Evolutionary conservation across 345 rosid genomes (phyloP), one percentile per base, ranked within the genome.

Genomic region (Salix dunnii): DNA sequence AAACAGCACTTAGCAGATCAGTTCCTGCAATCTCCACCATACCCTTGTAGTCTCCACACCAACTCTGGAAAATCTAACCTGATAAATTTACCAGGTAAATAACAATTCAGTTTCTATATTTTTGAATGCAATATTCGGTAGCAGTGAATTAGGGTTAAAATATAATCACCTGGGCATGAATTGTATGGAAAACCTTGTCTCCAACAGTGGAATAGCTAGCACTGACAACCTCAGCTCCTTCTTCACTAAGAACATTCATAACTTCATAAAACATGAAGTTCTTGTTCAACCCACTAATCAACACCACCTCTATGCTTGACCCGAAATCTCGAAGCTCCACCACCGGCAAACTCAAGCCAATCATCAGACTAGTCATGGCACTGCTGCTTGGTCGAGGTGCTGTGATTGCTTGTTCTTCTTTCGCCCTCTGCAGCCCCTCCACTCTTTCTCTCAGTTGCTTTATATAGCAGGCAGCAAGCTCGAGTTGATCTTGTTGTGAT

Each of bases 221-320:
- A 33, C 82, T 80, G 14, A 87, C 83, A 49, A 90, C 91, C 69
- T 83, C 84, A 58, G 88, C 90, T 48, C 93, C 93, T 88, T 88
- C 93, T 74, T 87, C 83, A 20, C 87, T 78, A 12, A 90, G 81
- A 70, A 88, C 82, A 46, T 74, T 71, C 2, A 88, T 83, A 12
- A 79, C 84, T 82, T 88, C 80, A 69, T 68, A 71, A 3, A 86
- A 40, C 83, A 73, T 78, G 80, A 83, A 88, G 72, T 77, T 86
- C 67, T 77, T 88, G 21, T 80, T 74, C 72, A 83, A 33, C 18
- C 87, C 83, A 35, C 82, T 86, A 1, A 86, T 76, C 76, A 88
- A 17, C 43, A 80, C 42, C 67, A 88, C 78, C 73, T 88, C 86
- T n/a, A 90, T 78, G 74, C 75, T 77, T 0, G 87, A 74, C 36